Evolutionary conservation across 768 basidiomycete genomes (phyloP).

Genomic region (Collybia nuda): DNA sequence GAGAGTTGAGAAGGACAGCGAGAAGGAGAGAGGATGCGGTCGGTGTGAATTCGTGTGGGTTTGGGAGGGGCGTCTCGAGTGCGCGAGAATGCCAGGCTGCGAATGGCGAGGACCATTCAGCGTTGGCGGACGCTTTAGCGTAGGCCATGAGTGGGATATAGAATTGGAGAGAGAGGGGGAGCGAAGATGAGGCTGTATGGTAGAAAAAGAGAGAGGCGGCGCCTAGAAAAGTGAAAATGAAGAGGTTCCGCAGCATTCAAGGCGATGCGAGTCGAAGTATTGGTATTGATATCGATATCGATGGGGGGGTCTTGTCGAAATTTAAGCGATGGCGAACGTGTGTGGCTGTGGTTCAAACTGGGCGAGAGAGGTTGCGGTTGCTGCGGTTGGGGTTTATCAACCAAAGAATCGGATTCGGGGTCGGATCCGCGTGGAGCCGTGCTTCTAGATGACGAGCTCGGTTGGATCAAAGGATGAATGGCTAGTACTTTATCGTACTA

Average conservation of each 20-base stretch:
- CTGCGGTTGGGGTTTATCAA: too few species aligned
- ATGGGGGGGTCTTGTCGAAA: too few species aligned
- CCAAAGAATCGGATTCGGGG: too few species aligned
- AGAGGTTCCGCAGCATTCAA: constrained; percentile 7
- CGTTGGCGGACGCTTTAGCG: constrained; percentile 1
- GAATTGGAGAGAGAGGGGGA: not conserved
- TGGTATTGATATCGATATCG: too few species aligned
- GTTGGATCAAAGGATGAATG: too few species aligned
- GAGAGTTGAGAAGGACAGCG: constrained; percentile 30
- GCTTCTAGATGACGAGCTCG: too few species aligned
- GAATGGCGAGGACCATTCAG: constrained; percentile 20
- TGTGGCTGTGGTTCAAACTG: too few species aligned
- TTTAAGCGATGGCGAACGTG: too few species aligned
- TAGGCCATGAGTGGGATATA: not conserved
- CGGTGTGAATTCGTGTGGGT: constrained; percentile 23
- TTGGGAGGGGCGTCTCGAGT: constrained; percentile 16
- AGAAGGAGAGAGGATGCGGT: constrained; percentile 24
- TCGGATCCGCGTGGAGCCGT: too few species aligned
- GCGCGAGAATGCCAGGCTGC: constrained; percentile 29
- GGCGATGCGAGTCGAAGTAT: too few species aligned
- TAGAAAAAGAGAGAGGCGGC: constrained; percentile 7
- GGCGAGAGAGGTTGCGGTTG: too few species aligned
- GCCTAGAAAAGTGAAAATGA: constrained; percentile 4
- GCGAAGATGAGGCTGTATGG: not conserved
- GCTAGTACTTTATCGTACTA: too few species aligned